Percentiles rank a stretch among this genome's conserved stretches.
These are phyloP conservation scores for Rosellinia necatrix DNA, from an alignment of 2,329 filamentous ascomycete species.

Conservation along the genomic window DNA sequence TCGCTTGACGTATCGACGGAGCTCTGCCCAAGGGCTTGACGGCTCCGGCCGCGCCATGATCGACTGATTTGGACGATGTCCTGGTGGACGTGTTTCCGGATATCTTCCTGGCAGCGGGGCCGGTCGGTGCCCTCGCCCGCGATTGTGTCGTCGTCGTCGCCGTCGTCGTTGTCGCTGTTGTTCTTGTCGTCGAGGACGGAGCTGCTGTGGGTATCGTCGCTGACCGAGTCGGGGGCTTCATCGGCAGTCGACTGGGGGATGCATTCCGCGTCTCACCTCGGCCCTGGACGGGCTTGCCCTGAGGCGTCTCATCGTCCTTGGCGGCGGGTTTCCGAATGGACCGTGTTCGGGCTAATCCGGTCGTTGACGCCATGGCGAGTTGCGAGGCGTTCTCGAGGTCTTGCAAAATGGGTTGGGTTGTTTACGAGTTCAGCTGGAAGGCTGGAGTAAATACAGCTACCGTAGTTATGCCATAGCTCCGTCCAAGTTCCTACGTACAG, in stretches of 20 bases:
- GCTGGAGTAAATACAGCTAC: not conserved
- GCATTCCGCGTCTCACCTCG: constrained; percentile 41
- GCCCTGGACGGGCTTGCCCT: constrained; percentile 25
- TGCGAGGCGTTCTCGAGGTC: constrained; percentile 18
- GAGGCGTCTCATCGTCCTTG: constrained; percentile 23
- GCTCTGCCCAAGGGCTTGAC: constrained; percentile 35
- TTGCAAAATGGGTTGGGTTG: constrained; percentile 23
- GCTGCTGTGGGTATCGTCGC: too few species aligned
- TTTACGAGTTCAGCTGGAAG: constrained; percentile 8
- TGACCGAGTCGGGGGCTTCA: constrained; percentile 50
- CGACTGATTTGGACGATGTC: constrained; percentile 12
- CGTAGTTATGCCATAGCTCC: too few species aligned
- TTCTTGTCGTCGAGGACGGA: constrained; percentile 38
- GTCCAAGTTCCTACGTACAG: too few species aligned
- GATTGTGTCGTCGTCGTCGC: constrained; percentile 23
- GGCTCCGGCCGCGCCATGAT: constrained; percentile 26
- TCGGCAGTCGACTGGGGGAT: constrained; percentile 57
- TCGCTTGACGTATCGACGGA: constrained; percentile 34
- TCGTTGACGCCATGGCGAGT: constrained; percentile 47
- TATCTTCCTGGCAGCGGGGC: constrained; percentile 28
- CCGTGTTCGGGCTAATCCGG: constrained; percentile 49
- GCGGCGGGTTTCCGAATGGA: constrained; percentile 52
- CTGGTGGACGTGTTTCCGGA: constrained; percentile 26
- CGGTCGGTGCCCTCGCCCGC: constrained; percentile 26
- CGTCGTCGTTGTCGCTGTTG: constrained; percentile 24